phyloP scores from a whole-genome alignment of 805 yeast species.

The Cyberlindnera suaveolens region DNA sequence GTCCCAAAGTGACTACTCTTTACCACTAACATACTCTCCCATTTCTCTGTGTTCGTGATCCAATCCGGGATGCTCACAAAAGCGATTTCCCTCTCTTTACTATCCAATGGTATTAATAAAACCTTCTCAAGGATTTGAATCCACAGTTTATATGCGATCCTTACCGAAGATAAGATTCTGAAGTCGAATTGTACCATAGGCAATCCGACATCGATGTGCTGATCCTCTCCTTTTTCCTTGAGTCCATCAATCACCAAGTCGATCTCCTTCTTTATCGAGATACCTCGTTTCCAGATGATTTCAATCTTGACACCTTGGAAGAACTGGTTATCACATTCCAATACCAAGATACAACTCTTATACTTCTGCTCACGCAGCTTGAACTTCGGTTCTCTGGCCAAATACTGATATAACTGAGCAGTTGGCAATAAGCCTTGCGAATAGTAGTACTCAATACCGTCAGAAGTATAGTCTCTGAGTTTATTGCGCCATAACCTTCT shows the following conservation, averaged over 20 bases:
- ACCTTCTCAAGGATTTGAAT: neutral
- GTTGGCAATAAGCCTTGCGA: neutral
- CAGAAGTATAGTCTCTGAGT: neutral
- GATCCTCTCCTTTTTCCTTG: neutral
- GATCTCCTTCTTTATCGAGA: neutral
- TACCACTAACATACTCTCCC: neutral
- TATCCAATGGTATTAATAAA: neutral
- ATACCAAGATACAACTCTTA: neutral
- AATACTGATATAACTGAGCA: neutral
- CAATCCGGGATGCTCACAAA: neutral
- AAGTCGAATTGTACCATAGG: neutral
- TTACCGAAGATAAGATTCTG: neutral
- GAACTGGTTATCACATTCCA: neutral
- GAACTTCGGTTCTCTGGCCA: neutral
- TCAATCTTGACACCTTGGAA: neutral
- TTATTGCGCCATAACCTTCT: neutral
- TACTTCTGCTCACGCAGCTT: neutral
- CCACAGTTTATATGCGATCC: neutral
- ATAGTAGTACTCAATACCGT: conserved; percentile 1
- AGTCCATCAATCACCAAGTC: neutral
- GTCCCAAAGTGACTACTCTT: neutral
- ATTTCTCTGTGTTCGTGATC: neutral
- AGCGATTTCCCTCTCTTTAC: neutral
- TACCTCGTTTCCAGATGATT: neutral
- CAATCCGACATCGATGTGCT: neutral